Base-by-base conservation (phyloP, 805 yeast species). In the Naumovozyma baii region DNA sequence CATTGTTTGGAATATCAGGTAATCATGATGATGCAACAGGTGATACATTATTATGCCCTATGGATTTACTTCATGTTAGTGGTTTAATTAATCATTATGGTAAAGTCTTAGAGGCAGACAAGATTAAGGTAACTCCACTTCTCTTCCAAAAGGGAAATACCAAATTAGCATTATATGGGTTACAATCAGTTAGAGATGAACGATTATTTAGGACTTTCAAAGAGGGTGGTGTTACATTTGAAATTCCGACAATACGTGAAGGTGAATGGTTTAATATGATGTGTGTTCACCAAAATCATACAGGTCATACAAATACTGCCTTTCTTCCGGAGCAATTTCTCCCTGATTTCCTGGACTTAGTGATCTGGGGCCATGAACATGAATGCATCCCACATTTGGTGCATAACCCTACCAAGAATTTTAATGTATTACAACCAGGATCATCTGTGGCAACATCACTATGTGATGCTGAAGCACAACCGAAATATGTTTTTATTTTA, bases 301-400 rank as follows among this genome's bases (percentile, higher is more conserved):
- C 78, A 2, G 76, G 81, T 4, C 88, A 88, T 51, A 75, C 94
- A 1, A 76, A 77, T 33, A 83, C 94, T 0, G 78, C 85, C 3
- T 82, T 82, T 47, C 66, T 92, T 3, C 97, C 96, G 4, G 97
- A 88, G 47, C 71, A 69, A 39, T 82, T 83, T 49, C 63, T 92
- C 18, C 98, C 97, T 0, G 66, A 70, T 7, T 87, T 88, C 55
- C 52, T 92, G 35, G 87, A 92, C 54, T 67, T 90, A 41, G 79
- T 92, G 0, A 64, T 88, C 2, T 92, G 98, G 98, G 98, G 98
- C 14, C 98, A 92, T 60, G 98, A 92, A 57, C 98, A 92, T 61
- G 96, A 92, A 56, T 86, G 96, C 54, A 70, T 80, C 3, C 84
- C 90, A 1, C 75, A 74, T 42, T 76, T 94, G 0, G 71, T 68